Base-by-base conservation (phyloP, 768 basidiomycete genomes). In the Hysterangium stoloniferum region DNA sequence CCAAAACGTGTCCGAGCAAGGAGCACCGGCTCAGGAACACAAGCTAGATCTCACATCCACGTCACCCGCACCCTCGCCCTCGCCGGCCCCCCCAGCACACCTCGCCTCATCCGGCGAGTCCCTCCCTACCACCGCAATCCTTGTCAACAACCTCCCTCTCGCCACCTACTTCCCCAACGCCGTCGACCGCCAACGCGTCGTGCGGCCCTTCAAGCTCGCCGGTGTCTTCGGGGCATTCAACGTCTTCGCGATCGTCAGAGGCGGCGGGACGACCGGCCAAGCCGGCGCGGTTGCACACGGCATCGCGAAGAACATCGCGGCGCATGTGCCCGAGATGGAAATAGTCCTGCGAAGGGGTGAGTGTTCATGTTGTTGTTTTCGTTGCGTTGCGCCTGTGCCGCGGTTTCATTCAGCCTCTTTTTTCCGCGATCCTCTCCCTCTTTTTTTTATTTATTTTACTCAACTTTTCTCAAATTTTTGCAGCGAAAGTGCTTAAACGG, bases 221-320 rank as follows among this genome's bases (percentile, higher is more conserved):
- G 89, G 90, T 19, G 70, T 85, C 24, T 66, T 97, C 9, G 92
- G 92, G 17, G 86, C 82, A 24, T 98, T 82, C 71, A 98, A 81
- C 61, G 70, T 80, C 22, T 83, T 83, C 48, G 77, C 83, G 12
- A 71, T 92, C 33, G 80, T 80, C 28, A 74, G 87, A 25, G 92
- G 92, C 4, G 94, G 94, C 12, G 95, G 95, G 1, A 82, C 78
- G n/a, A 84, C 86, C 0, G 92, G 94, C 2, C 93, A 97, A 63
- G 84, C 90, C n/a, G 91, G 84, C 15, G 93, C 93, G 4, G 68
- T 94, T 20, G 79, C 82, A 0, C 76, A 84, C 53, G 89, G 82
- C 33, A 80, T 91, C 52, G 75, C 86, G 6, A 84, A 83, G 60
- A 88, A 79, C 15, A 70, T 92, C 22, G 78, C 78, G 4, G 79